These are phyloP conservation scores for Sanguinoderma infundibulare DNA, from an alignment of 1,284 basidiomycete genomes.

Conservation along the genomic window DNA sequence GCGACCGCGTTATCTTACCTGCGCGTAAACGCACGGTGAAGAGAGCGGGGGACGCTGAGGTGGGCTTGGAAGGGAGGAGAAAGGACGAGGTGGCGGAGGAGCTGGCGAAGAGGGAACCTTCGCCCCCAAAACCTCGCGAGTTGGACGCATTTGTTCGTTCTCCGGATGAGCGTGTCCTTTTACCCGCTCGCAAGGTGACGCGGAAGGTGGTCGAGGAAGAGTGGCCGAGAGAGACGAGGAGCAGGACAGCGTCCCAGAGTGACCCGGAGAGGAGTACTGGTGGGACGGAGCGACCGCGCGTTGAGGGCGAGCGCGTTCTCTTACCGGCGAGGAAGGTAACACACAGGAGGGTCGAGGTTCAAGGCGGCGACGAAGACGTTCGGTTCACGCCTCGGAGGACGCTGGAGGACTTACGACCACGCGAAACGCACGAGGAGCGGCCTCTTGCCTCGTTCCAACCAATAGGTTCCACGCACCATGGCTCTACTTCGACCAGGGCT, in stretches of 20 bases:
- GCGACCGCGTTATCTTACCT: slow-evolving; percentile 19
- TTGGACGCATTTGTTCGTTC: not conserved
- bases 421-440: not conserved
- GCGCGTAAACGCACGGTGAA: slow-evolving; percentile 17
- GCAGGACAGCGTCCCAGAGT: slow-evolving; percentile 11
- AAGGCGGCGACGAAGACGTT: not conserved
- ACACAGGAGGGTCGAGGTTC: slow-evolving; percentile 1
- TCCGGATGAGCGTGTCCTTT: not conserved
- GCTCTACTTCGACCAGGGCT: slow-evolving; percentile 3
- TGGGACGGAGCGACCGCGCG: slow-evolving; percentile 1
- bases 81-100: not conserved
- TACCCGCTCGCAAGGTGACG: not conserved
- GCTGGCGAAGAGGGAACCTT: not conserved
- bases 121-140: not conserved
- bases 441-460: not conserved
- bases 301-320: slow-evolving; percentile 8
- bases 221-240: not conserved
- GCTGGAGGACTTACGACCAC: not conserved
- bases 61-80: not conserved
- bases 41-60: not conserved
- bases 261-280: slow-evolving; percentile 2
- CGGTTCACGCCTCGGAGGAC: not conserved
- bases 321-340: slow-evolving; percentile 6
- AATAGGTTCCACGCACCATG: slow-evolving; percentile 4
- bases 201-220: not conserved